Base-by-base conservation (phyloP, 73 alveolate species). In the Paramecium biaurelia region DNA sequence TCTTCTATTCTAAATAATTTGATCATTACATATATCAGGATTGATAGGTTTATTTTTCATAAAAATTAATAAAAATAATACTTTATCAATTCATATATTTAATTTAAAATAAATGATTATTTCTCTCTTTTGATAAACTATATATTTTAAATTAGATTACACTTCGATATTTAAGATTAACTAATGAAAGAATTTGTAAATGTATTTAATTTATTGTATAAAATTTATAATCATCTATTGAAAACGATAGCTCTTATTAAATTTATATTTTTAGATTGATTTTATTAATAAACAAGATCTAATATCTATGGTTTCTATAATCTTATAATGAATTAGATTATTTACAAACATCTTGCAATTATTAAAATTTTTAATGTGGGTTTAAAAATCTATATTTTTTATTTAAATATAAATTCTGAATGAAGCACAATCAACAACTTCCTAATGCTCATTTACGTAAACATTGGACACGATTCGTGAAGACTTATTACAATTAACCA, bases 401-500 rank as follows among this genome's bases (percentile, higher is more conserved):
- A 63, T 63, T 63, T 63, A 26, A 63, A 63, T 47, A 92, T 85
- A 63, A 30, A 30, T 63, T 63, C 84, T 53, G 43, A 92, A 85
- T 79, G 89, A 92, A 92, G 57, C 93, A 79, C 96, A 97, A 98
- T 93, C 92, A 97, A 92, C 93, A 89, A 92, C 95, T 97, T 49
- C 99, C 98, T 63, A 97, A 96, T 93, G 97, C 94, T 57, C 99
- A 98, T 76, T 92, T 98, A 86, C 85, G 98, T 56, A 97, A 96
- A 93, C 98, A 97, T 93, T 97, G 99, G 99, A 86, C 87, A 89
- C 92, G 96, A 79, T 95, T 94, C 94, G 99, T 97, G 38, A 97
- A 97, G 94, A 95, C 99, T 67, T 97, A 96, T 97, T 97, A 93
- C 98, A 93, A 97, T 92, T 97, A 97, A 92, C 98, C 99, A 85